These are phyloP conservation scores for Sporothrix protearum DNA, from an alignment of 2,329 filamentous ascomycete species.

Conservation along the genomic window DNA sequence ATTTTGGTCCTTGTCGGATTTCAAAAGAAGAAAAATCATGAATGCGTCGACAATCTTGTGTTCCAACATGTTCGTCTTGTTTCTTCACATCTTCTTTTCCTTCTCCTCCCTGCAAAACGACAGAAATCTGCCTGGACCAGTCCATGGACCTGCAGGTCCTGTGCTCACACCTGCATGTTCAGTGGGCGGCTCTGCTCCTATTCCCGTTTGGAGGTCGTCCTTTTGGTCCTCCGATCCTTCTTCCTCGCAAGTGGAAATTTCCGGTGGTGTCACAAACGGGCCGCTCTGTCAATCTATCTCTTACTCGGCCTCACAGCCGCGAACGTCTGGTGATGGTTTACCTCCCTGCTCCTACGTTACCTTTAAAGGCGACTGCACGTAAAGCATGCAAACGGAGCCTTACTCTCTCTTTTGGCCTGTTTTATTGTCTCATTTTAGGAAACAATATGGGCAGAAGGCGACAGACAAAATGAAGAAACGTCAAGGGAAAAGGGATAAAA, in stretches of 20 bases:
- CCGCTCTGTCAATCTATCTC: constrained; percentile 12
- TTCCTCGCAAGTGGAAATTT: background rate
- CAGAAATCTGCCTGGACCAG: background rate
- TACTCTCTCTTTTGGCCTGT: background rate
- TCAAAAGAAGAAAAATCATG: background rate
- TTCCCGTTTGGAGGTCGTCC: background rate
- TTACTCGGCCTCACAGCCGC: background rate
- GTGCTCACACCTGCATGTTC: constrained; percentile 9
- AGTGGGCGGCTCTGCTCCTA: background rate
- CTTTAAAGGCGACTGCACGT: background rate
- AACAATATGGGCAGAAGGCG: background rate
- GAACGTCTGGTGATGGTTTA: background rate
- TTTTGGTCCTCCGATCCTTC: too few species aligned
- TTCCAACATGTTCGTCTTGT: background rate
- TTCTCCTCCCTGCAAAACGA: background rate
- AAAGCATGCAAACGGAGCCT: background rate
- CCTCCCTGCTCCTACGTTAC: background rate
- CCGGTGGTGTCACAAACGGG: constrained; percentile 22
- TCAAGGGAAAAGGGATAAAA: background rate
- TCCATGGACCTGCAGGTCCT: constrained; percentile 1
- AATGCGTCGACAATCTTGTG: background rate
- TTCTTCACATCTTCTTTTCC: background rate
- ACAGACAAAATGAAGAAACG: background rate
- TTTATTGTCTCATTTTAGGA: background rate
- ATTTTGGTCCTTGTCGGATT: background rate